These are phyloP conservation scores for Evansstolkia leycettana DNA, from an alignment of 495 filamentous ascomycete genomes.

Conservation along the genomic window DNA sequence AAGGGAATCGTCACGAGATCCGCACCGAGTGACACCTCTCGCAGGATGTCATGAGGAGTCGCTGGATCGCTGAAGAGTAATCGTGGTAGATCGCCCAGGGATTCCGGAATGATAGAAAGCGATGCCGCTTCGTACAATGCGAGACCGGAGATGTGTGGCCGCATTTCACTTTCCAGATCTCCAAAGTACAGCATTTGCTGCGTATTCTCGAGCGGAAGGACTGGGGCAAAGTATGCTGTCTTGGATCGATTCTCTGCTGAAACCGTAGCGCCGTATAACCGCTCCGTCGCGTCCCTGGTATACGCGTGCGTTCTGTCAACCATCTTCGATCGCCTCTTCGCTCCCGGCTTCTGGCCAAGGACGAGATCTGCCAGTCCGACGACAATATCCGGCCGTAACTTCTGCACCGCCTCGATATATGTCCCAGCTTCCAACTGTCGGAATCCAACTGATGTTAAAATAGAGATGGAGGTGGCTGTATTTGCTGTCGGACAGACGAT, in stretches of 20 bases:
- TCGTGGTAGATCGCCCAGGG: slow-evolving; percentile 50
- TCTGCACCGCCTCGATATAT: slow-evolving; percentile 49
- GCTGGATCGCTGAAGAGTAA: slow-evolving; percentile 55
- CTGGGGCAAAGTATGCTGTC: slow-evolving; percentile 60
- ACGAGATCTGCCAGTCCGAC: slow-evolving; percentile 70
- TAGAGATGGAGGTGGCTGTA: slow-evolving; percentile 54
- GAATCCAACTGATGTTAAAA: slow-evolving; percentile 80
- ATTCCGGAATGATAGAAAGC: slow-evolving; percentile 48
- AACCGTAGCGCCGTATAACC: slow-evolving; percentile 35
- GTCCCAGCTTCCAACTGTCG: slow-evolving; percentile 50
- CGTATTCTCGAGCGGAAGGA: slow-evolving; percentile 62
- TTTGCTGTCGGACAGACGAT: slow-evolving; percentile 63
- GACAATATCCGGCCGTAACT: slow-evolving; percentile 66
- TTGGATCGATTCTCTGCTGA: slow-evolving; percentile 21
- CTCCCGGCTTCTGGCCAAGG: slow-evolving; percentile 41
- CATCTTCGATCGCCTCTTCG: slow-evolving; percentile 70
- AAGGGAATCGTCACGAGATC: slow-evolving; percentile 74
- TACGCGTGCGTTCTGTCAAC: slow-evolving; percentile 69
- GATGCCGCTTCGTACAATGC: slow-evolving; percentile 68
- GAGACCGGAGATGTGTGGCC: slow-evolving; percentile 53
- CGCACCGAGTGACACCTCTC: slow-evolving; percentile 59
- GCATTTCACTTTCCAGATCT: slow-evolving; percentile 43
- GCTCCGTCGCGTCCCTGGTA: slow-evolving; percentile 39
- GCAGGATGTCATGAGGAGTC: slow-evolving; percentile 63
- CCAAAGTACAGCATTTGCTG: slow-evolving; percentile 68